Evolutionary conservation across 176 grass and related monocot genomes (phyloP).

Genomic region (Musa schizocarpa): DNA sequence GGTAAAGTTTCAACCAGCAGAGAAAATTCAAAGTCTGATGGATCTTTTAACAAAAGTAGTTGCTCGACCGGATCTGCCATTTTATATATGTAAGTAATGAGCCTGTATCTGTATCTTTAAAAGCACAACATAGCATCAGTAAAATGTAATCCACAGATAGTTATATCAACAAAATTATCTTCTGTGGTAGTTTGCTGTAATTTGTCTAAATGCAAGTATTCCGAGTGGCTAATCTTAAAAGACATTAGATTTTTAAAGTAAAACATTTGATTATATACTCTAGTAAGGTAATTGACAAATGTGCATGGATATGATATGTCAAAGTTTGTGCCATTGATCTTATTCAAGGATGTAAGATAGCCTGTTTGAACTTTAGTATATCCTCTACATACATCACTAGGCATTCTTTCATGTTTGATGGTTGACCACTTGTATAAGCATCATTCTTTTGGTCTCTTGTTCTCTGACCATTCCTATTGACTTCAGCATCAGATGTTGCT

Average conservation of each 20-base stretch:
- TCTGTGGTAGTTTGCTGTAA: not conserved
- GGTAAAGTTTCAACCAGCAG: constrained; percentile 73
- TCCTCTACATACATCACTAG: not conserved
- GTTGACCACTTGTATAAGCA: no score
- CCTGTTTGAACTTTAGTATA: not conserved
- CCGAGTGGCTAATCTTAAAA: not conserved
- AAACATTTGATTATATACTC: not conserved
- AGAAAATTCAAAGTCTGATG: constrained; percentile 60
- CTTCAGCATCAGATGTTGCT: no score
- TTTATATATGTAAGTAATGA: constrained; percentile 82
- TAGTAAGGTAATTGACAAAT: not conserved
- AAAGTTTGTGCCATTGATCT: not conserved
- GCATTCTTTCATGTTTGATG: no score
- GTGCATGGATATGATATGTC: not conserved
- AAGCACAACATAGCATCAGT: not conserved
- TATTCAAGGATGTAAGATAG: not conserved
- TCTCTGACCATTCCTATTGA: no score
- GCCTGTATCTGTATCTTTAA: not conserved
- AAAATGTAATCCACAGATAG: not conserved
- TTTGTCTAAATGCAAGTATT: not conserved
- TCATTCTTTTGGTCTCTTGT: no score
- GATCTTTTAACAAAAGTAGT: constrained; percentile 78
- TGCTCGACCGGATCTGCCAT: constrained; percentile 77
- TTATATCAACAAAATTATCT: not conserved
- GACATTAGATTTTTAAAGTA: not conserved